A percentile compares a stretch with the other conserved stretches of the same genome.
phyloP scores from a whole-genome alignment of 306 rosid species.

The Vachellia collinsii region DNA sequence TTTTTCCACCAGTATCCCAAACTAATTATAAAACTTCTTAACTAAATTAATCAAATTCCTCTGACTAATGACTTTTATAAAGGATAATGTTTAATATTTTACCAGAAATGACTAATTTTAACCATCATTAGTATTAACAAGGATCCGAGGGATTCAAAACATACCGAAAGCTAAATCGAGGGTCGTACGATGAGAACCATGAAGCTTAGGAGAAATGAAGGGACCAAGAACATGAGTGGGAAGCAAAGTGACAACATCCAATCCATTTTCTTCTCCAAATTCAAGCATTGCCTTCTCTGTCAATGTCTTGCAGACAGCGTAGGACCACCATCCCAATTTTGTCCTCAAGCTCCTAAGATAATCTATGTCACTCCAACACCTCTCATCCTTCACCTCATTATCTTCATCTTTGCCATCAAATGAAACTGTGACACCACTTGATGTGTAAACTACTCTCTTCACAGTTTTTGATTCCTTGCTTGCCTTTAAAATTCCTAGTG shows the following conservation, averaged over 20 bases:
- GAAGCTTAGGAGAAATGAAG: neutral
- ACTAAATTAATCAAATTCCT: too few species aligned
- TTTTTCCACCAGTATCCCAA: too few species aligned
- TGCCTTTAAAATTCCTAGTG: neutral
- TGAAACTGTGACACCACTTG: neutral
- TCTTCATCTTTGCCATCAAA: neutral
- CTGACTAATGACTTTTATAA: too few species aligned
- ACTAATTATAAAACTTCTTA: too few species aligned
- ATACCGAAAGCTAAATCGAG: neutral
- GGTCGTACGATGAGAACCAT: neutral
- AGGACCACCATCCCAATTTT: neutral
- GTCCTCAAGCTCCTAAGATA: neutral
- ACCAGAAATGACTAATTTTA: too few species aligned
- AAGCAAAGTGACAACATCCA: neutral
- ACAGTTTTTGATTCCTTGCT: neutral
- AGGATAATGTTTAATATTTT: too few species aligned
- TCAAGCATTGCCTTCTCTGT: slow-evolving; percentile 7
- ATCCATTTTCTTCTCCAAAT: neutral
- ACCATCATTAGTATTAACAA: too few species aligned
- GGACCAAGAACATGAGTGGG: neutral
- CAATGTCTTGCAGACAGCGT: neutral
- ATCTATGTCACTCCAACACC: slow-evolving; percentile 3
- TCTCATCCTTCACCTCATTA: neutral
- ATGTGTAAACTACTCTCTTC: slow-evolving; percentile 3
- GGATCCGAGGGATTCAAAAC: too few species aligned